phyloP scores from a whole-genome alignment of 306 rosid genomes.

The Gillenia trifoliata region DNA sequence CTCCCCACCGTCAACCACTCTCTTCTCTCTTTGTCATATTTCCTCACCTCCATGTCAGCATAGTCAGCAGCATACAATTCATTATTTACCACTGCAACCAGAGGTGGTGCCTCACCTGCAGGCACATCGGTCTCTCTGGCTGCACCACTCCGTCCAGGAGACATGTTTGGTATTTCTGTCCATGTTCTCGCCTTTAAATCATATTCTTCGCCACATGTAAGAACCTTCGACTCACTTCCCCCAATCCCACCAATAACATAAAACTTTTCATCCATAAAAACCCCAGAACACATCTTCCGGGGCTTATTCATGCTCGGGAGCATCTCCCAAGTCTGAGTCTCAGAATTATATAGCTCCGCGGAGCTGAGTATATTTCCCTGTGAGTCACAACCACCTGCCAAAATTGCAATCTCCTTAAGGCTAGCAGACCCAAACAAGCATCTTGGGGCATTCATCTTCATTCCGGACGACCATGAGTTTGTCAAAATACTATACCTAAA shows the following conservation, averaged over 20 bases:
- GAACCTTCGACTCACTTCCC: conserved; percentile 57
- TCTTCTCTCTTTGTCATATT: conserved; percentile 51
- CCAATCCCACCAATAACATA: conserved; percentile 87
- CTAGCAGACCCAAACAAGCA: conserved; percentile 95
- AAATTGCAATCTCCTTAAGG: conserved; percentile 78
- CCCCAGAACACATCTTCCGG: conserved; percentile 90
- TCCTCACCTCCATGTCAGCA: conserved; percentile 82
- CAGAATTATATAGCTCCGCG: conserved; percentile 79
- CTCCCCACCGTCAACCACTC: conserved; percentile 65
- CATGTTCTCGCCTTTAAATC: conserved; percentile 60
- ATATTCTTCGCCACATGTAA: conserved; percentile 80
- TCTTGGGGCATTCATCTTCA: conserved; percentile 80
- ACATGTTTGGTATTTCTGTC: conserved; percentile 81
- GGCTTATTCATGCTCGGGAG: conserved; percentile 78
- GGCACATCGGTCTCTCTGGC: conserved; percentile 50
- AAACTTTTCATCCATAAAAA: conserved; percentile 79
- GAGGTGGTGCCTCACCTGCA: conserved; percentile 82
- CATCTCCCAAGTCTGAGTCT: conserved; percentile 60
- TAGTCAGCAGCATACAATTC: conserved; percentile 83
- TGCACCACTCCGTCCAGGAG: conserved; percentile 62
- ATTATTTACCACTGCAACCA: conserved; percentile 79
- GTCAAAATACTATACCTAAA: conserved; percentile 81
- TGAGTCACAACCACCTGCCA: conserved; percentile 93
- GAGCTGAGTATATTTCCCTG: conserved; percentile 63
- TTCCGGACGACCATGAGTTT: conserved; percentile 79